A percentile compares a stretch with the other conserved stretches of the same genome.
These are phyloP conservation scores for Ploettnerulaceae sp. DNA, from an alignment of 2,329 filamentous ascomycete species.

Conservation along the genomic window DNA sequence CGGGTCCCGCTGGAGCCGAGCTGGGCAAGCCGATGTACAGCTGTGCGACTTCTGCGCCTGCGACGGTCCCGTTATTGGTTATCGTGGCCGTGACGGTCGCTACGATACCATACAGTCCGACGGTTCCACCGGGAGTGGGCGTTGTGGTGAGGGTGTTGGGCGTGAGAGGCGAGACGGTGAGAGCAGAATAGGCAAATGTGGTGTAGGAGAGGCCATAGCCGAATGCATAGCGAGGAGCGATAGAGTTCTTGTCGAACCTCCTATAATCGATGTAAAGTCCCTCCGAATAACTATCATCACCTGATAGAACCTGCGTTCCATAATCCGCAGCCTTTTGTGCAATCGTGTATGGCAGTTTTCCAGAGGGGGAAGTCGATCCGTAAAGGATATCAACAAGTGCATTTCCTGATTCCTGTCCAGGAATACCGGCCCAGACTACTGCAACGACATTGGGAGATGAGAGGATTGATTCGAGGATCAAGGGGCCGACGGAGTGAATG, in stretches of 20 bases:
- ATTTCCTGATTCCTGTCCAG: constrained; percentile 58
- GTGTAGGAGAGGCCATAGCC: constrained; percentile 53
- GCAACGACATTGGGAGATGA: constrained; percentile 59
- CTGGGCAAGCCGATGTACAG: constrained; percentile 38
- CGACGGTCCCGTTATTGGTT: constrained; percentile 54
- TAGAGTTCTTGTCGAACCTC: constrained; percentile 42
- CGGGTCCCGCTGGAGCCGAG: constrained; percentile 32
- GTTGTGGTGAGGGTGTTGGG: constrained; percentile 6
- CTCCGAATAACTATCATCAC: constrained; percentile 39
- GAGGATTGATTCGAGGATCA: constrained; percentile 54
- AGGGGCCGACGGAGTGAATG: constrained; percentile 57
- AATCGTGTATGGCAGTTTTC: constrained; percentile 52
- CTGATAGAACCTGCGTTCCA: constrained; percentile 26
- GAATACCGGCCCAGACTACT: constrained; percentile 54
- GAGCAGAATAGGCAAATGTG: constrained; percentile 39
- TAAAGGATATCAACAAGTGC: constrained; percentile 57
- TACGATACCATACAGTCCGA: constrained; percentile 58
- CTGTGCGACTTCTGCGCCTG: constrained; percentile 50
- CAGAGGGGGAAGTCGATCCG: constrained; percentile 50
- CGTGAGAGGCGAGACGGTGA: constrained; percentile 16
- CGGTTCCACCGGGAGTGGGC: constrained; percentile 42
- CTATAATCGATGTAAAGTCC: constrained; percentile 50
- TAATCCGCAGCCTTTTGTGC: constrained; percentile 47
- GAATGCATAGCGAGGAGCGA: constrained; percentile 37
- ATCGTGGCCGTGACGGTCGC: constrained; percentile 55